Evolutionary conservation across 495 filamentous ascomycete species (phyloP), one percentile per base, ranked within the genome.

Genomic region (Venustampulla echinocandica): DNA sequence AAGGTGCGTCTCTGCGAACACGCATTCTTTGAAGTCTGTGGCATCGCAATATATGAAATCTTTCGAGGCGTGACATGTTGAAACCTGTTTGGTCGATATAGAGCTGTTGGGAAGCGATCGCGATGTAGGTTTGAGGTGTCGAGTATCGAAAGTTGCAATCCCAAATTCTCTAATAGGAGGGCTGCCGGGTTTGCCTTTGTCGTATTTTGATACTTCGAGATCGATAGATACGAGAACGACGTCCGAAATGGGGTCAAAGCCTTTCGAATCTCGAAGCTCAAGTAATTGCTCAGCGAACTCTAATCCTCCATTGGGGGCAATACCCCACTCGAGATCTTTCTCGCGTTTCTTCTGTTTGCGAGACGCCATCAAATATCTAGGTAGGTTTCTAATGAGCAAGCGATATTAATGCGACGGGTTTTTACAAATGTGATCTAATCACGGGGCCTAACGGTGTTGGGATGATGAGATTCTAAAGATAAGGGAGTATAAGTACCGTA

Each of bases 1-100:
- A 18, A 49, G 38, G 34, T 39, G 3, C 25, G 36, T 49, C 21
- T 49, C 46, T 42, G 36, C 46, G 20, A 49, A 49, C 17, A 34
- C 37, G 20, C 46, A 49, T 42, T 49, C 46, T 42, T 42, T 41
- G 19, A 41, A 49, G 25, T 49, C 46, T 10, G 46, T 49, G 46
- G 38, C 13, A 42, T 49, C 46, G 23, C 36, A 42, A 24, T 23
- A 21, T n/a, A 42, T 4, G 25, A 49, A 41, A 20, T 49, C 46
- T 49, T 42, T n/a, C 9, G 46, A 49, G 37, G 38, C 36, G 18
- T 49, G 46, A n/a, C 18, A 33, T 34, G 46, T 49, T 32, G 46
- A 49, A 35, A 49, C 41, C 34, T 42, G 46, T 10, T 4, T 19
- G 35, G 46, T 49, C 24, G 23, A 49, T 49, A 41, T 49, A 17